phyloP scores from a whole-genome alignment of 1,284 basidiomycete species.

The Rhodotorula sp. region DNA sequence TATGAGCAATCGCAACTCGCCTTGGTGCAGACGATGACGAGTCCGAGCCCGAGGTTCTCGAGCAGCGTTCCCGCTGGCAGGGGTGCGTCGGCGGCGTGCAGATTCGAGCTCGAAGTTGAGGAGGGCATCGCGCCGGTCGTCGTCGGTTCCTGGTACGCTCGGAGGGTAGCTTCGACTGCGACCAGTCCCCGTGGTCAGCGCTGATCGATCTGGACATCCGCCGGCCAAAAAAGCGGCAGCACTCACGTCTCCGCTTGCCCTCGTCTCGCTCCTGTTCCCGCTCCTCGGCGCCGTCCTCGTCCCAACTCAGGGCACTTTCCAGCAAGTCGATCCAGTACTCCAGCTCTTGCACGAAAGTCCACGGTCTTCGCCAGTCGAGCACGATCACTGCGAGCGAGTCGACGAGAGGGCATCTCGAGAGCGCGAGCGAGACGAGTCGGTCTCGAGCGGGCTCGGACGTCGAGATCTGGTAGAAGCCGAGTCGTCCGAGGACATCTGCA shows the following conservation, averaged over 20 bases:
- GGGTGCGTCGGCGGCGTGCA: conserved; percentile 57
- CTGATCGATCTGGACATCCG: neutral
- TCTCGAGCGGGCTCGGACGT: conserved; percentile 71
- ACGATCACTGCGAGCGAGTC: conserved; percentile 82
- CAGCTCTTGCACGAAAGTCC: conserved; percentile 84
- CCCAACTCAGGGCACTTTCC: conserved; percentile 46
- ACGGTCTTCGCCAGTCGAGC: conserved; percentile 94
- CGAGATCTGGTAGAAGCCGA: conserved; percentile 52
- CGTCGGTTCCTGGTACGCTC: conserved; percentile 83
- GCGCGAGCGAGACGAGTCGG: conserved; percentile 74
- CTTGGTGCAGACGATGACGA: conserved; percentile 87
- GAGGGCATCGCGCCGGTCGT: conserved; percentile 52
- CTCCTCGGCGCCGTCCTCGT: conserved; percentile 61
- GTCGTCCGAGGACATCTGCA: conserved; percentile 38
- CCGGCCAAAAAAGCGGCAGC: neutral
- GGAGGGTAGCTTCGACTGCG: conserved; percentile 78
- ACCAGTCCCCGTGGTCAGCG: neutral
- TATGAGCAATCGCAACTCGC: conserved; percentile 43
- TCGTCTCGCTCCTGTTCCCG: conserved; percentile 60
- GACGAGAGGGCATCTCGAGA: conserved; percentile 67
- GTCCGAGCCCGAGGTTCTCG: conserved; percentile 69
- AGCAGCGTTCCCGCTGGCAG: conserved; percentile 70
- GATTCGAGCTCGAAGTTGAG: conserved; percentile 51
- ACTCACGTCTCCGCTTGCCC: conserved; percentile 75
- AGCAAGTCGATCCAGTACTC: conserved; percentile 81